Base-by-base conservation (phyloP, 2,329 filamentous ascomycete genomes). In the Xylariaceae sp. region DNA sequence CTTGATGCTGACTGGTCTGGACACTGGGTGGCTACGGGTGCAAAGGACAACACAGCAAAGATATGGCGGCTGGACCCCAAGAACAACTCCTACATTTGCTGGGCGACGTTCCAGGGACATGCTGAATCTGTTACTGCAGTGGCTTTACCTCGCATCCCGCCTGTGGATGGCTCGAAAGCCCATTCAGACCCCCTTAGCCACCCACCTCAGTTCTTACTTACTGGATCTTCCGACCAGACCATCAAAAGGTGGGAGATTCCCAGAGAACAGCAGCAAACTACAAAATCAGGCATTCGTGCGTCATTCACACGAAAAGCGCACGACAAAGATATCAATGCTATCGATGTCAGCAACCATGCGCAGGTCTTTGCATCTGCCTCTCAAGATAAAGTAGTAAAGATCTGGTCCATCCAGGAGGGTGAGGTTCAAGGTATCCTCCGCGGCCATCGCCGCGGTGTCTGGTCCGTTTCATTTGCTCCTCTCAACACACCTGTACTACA, bases 251-350 rank as follows among this genome's bases (percentile, higher is more conserved):
- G 94, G 91, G 90, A 96, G 62, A 86, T 93, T 18, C 83, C 86
- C 1, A 82, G 83, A 45, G 72, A 82, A 55, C 72, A 77, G 39
- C 76, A 79, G 55, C 73, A 76, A 59, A 66, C 69, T 15, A 74
- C 76, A 51, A 83, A 82, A 61, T 81, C 82, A 59, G 80, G 82
- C 8, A 77, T 85, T 8, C 79, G 86, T 67, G 90, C 90, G 47
- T 76, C 87, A 3, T 99, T 90, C 73, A 97, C 94, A 0, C 85
- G 94, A 58, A 96, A 97, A 74, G 94, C 94, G 0, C 94, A 99
- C 74, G 94, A 99, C 71, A 99, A 99, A 73, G 94, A 99, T 67
- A 99, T 99, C 75, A 99, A 99, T 69, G 92, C 94, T 2, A 83
- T 99, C 54, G 91, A 95, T 64, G 81, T 94, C 9, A 90, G 92